Evolutionary conservation across 1,284 basidiomycete genomes (phyloP), one percentile per base, ranked within the genome.

Genomic region (Phlebopus sp.): DNA sequence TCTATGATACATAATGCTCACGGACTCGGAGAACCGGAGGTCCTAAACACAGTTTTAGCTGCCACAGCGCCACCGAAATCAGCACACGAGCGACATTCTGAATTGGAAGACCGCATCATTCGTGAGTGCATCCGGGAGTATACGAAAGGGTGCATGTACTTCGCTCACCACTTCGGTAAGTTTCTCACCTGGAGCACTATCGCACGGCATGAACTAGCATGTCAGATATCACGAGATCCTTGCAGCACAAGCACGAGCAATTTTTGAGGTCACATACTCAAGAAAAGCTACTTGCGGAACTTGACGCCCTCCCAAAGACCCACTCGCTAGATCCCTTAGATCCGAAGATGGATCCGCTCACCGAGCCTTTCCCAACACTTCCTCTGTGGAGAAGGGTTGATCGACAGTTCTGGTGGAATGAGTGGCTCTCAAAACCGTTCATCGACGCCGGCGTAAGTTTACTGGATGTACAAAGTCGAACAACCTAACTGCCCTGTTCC

Each of bases 331-430:
- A 50, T n/a, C 21, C 43, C 21, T n/a, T 65, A 41, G 70, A 72
- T 32, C 72, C 72, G 42, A 70, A 72, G 21, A 66, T 78, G 6
- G 75, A 84, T 41, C 71, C 79, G 2, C 66, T 88, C 25, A 72
- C 75, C 2, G 90, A 93, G 65, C 87, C 90, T 0, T 74, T 77
- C 48, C 70, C 79, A 1, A 81, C 79, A 1, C 74, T 92, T 35
- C 90, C 92, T 0, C 74, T 94, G 5, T 93, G 92, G 90, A 75
- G 89, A 34, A 74, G 90, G 8, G 89, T 90, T 1, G 89, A 93
- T 51, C 77, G 79, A 37, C 82, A 86, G 37, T 94, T 88, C 62
- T 95, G 90, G 90, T 94, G 91, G 86, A 95, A 95, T 56, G 88
- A 92, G 59, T 82, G 82, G 75, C 74, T 94, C 52, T 76, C 78